Base-by-base conservation (phyloP, 2,329 filamentous ascomycete genomes). In the Colletotrichum higginsianum region DNA sequence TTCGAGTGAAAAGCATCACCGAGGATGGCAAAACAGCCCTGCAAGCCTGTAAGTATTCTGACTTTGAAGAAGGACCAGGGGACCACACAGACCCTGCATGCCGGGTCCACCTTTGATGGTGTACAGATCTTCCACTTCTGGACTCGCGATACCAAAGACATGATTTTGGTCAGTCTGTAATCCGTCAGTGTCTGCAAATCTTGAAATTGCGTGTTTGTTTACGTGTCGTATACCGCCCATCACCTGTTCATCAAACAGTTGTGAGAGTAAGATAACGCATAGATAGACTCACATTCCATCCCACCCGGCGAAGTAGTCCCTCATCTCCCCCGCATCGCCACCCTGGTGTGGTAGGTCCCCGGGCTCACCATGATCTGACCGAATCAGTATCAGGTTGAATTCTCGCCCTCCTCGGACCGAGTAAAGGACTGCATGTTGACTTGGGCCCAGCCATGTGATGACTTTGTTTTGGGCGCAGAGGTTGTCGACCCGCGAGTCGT, bases 1-100 rank as follows among this genome's bases (percentile, higher is more conserved):
- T 74, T 76, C 4, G 77, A 71, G 26, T 74, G 60, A 5, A 66
- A 70, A 0, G 74, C 74, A 11, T 64, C 67, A 2, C 72, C 75
- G 0, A 77, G 68, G 11, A 74, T 67, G 66, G 71, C 62, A 46
- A 71, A 49, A 52, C 67, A 66, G 38, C 74, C 21, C 71, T 70
- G 30, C 4, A 4, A 15, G n/a, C 40, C 21, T 9, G 53, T 35
- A 15, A 53, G 13, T 7, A n/a, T 16, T 16, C 3, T 0, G 35
- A n/a, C 13, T 7, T 23, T n/a, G 16, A 52, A 13, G 8, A 9
- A 35, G 30, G 8, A 35, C 8, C 1, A 16, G 12, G 21, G 13
- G 18, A 23, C 2, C n/a, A n/a, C 16, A 26, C 50, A 12, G 6
- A 72, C 69, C 38, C 44, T 72, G 18, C 61, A 71, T 61, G 40